These are phyloP conservation scores for Pleurotus ostreatus DNA, from an alignment of 768 basidiomycete species.

Conservation along the genomic window DNA sequence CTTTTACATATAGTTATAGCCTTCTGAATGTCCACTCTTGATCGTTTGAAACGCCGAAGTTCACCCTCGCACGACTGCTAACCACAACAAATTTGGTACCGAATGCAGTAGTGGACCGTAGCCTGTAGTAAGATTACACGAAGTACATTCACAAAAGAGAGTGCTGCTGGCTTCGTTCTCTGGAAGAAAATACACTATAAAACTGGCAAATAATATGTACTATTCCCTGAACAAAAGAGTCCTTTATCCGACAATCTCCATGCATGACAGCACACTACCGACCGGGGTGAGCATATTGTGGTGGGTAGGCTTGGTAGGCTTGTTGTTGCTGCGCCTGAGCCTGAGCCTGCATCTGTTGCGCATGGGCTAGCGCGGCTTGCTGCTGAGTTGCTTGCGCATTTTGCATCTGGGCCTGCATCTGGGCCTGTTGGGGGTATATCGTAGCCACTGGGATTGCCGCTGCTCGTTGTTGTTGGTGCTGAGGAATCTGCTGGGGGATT, in stretches of 20 bases:
- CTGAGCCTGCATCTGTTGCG: slow-evolving; percentile 20
- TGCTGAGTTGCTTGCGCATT: slow-evolving; percentile 36
- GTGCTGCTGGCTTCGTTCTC: not conserved
- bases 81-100: not conserved
- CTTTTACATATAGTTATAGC: not conserved
- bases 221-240: too few relatives aligned
- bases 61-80: too few relatives aligned
- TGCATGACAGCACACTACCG: slow-evolving; percentile 2
- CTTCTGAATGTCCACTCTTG: not conserved
- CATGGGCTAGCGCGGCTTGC: slow-evolving; percentile 28
- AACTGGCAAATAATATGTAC: too few relatives aligned
- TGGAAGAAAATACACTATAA: too few relatives aligned
- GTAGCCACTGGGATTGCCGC: slow-evolving; percentile 22
- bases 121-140: too few relatives aligned
- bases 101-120: not conserved
- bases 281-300: slow-evolving; percentile 10
- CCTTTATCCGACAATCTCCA: not conserved
- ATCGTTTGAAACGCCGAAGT: too few relatives aligned
- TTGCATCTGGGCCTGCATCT: slow-evolving; percentile 24
- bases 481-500: slow-evolving; percentile 25
- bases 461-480: slow-evolving; percentile 22
- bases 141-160: too few relatives aligned
- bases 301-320: slow-evolving; percentile 8
- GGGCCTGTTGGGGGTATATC: slow-evolving; percentile 29
- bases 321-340: slow-evolving; percentile 9